A percentile compares a stretch with the other conserved stretches of the same genome.
Evolutionary conservation across 176 grass and related monocot genomes (phyloP).

Genomic region (Melocanna baccifera): DNA sequence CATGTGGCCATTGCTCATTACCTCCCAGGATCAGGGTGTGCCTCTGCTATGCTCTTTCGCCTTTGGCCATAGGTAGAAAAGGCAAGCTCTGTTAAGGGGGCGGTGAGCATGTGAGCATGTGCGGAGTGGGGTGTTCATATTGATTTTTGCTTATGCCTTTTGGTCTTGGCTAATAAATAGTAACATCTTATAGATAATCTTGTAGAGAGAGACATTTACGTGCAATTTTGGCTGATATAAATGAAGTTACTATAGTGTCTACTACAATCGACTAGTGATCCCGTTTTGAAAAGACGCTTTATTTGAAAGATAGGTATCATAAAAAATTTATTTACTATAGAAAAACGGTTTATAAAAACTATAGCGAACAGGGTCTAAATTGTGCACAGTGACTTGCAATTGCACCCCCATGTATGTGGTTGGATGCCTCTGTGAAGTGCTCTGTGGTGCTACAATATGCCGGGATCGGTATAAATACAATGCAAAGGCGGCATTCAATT

Average conservation of each 20-base stretch:
- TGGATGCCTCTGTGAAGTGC: conserved; percentile 24
- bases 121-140: neutral
- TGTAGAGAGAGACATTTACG: no score
- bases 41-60: neutral
- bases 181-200: no score
- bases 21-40: conserved; percentile 1
- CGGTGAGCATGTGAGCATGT: conserved; percentile 20
- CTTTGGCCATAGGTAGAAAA: neutral
- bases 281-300: no score
- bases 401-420: conserved; percentile 12
- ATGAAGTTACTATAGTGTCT: no score
- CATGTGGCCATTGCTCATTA: neutral
- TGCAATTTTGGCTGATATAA: no score
- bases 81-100: neutral
- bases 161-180: no score
- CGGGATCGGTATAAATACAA: neutral
- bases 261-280: no score
- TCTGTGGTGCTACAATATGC: conserved; percentile 6
- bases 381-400: conserved; percentile 31
- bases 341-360: no score
- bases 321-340: no score
- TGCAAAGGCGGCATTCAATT: conserved; percentile 28
- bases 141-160: no score
- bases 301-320: no score
- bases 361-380: neutral